A percentile compares a stretch with the other conserved stretches of the same genome.
These are phyloP conservation scores for Gossypium schwendimanii DNA, from an alignment of 441 rosid species.

Conservation along the genomic window DNA sequence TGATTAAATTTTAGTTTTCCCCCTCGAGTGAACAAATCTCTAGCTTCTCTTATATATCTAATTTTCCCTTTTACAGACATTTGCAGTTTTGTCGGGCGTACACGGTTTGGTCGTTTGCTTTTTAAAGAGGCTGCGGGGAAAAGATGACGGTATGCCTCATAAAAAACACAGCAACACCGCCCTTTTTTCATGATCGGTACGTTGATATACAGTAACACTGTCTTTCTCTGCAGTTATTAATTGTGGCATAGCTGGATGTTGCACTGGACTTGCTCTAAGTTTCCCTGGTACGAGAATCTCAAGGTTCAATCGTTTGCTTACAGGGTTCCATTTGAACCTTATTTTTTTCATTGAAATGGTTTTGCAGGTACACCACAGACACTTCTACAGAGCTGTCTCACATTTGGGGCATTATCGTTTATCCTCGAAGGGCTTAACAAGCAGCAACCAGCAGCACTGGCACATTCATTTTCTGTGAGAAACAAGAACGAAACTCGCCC, in stretches of 20 bases:
- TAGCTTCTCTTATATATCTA: conserved; percentile 3
- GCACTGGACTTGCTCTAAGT: conserved; percentile 88
- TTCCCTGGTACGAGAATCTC: conserved; percentile 55
- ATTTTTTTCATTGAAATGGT: background rate
- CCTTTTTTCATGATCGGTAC: background rate
- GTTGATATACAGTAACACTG: background rate
- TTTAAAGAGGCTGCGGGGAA: conserved; percentile 74
- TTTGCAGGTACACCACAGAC: conserved; percentile 73
- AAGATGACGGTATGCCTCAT: conserved; percentile 70
- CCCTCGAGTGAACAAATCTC: background rate
- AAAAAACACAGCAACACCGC: background rate
- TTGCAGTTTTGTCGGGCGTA: conserved; percentile 79
- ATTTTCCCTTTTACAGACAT: conserved; percentile 37
- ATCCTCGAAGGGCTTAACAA: conserved; percentile 71
- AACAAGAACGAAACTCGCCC: conserved; percentile 24
- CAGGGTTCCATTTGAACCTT: background rate
- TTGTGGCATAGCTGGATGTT: conserved; percentile 91
- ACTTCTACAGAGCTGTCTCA: conserved; percentile 69
- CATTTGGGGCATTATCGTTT: conserved; percentile 80
- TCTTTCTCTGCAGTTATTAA: conserved; percentile 49
- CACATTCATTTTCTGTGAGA: conserved; percentile 40
- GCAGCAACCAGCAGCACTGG: conserved; percentile 77
- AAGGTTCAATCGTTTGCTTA: background rate
- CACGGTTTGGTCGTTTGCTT: conserved; percentile 87
- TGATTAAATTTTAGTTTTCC: background rate